Percentiles rank a stretch among this genome's conserved stretches.
Evolutionary conservation across 805 yeast genomes (phyloP).

Genomic region (Candida loeiensis): DNA sequence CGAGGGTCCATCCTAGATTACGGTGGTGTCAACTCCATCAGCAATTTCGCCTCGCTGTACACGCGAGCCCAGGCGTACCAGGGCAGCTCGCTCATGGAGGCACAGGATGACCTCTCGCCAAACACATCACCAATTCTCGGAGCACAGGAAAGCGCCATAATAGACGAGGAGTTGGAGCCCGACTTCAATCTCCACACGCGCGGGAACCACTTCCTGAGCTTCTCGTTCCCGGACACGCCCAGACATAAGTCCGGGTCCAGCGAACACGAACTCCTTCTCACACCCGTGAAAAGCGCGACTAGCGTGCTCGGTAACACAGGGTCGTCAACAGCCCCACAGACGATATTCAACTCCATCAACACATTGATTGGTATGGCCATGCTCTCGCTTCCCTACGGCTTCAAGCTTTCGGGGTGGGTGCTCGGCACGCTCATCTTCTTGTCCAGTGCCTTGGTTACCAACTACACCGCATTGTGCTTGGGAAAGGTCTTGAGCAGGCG

Average conservation of each 20-base stretch:
- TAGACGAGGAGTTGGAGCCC: slow-evolving; percentile 12
- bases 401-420: slow-evolving; percentile 62
- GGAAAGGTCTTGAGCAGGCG: slow-evolving; percentile 78
- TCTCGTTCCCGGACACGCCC: slow-evolving; percentile 5
- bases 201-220: slow-evolving; percentile 5
- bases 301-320: slow-evolving; percentile 6
- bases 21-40: slow-evolving; percentile 36
- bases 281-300: slow-evolving; percentile 5
- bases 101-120: slow-evolving; percentile 20
- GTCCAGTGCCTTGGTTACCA: slow-evolving; percentile 64
- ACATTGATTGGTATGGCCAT: slow-evolving; percentile 67
- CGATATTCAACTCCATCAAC: slow-evolving; percentile 49
- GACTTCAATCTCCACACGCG: neutral
- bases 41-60: slow-evolving; percentile 40
- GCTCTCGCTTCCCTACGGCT: slow-evolving; percentile 62
- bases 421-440: slow-evolving; percentile 58
- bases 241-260: neutral
- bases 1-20: slow-evolving; percentile 29
- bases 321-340: slow-evolving; percentile 48
- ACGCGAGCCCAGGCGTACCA: slow-evolving; percentile 32
- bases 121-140: slow-evolving; percentile 18
- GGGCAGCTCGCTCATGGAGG: slow-evolving; percentile 10
- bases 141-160: slow-evolving; percentile 8
- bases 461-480: slow-evolving; percentile 71
- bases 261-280: neutral